Conservation (phyloP, 129 eudicot genomes). For the Chrysanthemum makinoi region DNA sequence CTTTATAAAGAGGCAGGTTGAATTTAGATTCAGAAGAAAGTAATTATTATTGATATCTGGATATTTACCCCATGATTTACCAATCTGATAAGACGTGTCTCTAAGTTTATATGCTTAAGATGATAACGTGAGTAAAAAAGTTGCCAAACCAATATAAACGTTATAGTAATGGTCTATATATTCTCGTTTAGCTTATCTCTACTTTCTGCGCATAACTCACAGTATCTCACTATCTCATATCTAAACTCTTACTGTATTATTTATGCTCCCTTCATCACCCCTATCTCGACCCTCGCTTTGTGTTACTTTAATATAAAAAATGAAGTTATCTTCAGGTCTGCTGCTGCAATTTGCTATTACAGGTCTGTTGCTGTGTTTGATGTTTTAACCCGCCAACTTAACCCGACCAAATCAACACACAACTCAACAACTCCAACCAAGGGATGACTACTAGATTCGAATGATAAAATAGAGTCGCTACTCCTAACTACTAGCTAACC, state of each 20-base stretch:
- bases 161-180: background rate
- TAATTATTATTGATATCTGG: too few relatives aligned
- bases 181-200: slow-evolving; percentile 8
- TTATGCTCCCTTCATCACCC: slow-evolving; percentile 10
- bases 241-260: slow-evolving; percentile 4
- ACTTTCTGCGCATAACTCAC: background rate
- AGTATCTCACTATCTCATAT: slow-evolving; percentile 1
- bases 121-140: slow-evolving; percentile 54
- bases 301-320: slow-evolving; percentile 11
- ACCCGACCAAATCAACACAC: too few relatives aligned
- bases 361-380: too few relatives aligned
- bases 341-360: too few relatives aligned
- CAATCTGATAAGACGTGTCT: slow-evolving; percentile 6
- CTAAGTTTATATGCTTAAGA: slow-evolving; percentile 59
- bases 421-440: too few relatives aligned
- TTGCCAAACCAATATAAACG: slow-evolving; percentile 14
- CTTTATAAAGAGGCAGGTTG: background rate
- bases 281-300: slow-evolving; percentile 10
- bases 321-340: slow-evolving; percentile 15
- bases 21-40: background rate
- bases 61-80: slow-evolving; percentile 10
- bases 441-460: too few relatives aligned
- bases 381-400: too few relatives aligned
- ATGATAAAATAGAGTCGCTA: too few relatives aligned
- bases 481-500: too few relatives aligned